phyloP scores from a whole-genome alignment of 805 yeast species.

The Wickerhamomyces bisporus region DNA sequence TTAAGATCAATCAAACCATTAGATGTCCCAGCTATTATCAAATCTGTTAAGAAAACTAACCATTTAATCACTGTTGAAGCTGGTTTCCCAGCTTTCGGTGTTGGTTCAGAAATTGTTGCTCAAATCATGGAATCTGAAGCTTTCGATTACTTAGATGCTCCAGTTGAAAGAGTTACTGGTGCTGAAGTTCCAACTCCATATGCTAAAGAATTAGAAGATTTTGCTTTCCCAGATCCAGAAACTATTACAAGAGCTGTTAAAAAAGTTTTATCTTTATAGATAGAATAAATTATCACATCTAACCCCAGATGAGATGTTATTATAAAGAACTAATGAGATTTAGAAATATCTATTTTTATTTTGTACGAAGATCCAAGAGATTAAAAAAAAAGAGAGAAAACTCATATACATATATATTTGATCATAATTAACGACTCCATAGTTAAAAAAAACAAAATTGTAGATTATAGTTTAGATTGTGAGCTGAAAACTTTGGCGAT shows the following conservation, averaged over 20 bases:
- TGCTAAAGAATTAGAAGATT: conserved; percentile 91
- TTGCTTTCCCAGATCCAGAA: conserved; percentile 97
- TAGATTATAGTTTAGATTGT: conserved; percentile 26
- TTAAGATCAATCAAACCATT: conserved; percentile 96
- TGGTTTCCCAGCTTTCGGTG: conserved; percentile 97
- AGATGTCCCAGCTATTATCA: conserved; percentile 80
- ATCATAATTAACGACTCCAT: no score
- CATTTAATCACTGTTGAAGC: conserved; percentile 95
- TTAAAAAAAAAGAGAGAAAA: no score
- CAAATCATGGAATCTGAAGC: conserved; percentile 98
- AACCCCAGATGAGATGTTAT: no score
- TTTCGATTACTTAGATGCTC: conserved; percentile 96
- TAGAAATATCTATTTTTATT: no score
- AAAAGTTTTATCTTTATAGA: conserved; percentile 67
- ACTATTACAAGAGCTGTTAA: conserved; percentile 82
- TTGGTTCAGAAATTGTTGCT: conserved; percentile 97
- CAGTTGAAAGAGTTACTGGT: conserved; percentile 97
- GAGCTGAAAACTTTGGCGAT: conserved; percentile 49
- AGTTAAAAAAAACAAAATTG: no score
- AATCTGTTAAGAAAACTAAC: conserved; percentile 92
- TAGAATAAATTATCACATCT: no score
- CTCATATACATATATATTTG: no score
- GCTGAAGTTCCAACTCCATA: conserved; percentile 99
- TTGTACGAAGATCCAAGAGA: no score
- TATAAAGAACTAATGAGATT: no score